These are phyloP conservation scores for Pyrenophora tritici-repentis DNA, from an alignment of 2,329 filamentous ascomycete species.

Conservation along the genomic window DNA sequence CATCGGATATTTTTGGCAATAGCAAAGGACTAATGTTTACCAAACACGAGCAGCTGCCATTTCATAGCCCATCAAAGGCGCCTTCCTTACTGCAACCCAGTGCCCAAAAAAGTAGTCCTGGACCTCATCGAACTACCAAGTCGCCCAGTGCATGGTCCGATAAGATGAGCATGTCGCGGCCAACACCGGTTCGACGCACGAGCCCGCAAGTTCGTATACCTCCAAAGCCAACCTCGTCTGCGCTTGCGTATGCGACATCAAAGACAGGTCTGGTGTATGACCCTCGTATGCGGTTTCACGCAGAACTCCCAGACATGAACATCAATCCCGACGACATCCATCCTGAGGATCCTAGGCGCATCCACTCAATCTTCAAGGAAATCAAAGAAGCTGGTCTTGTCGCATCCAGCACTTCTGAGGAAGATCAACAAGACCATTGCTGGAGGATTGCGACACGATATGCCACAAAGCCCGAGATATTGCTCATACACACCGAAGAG, in stretches of 20 bases:
- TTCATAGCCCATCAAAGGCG: constrained; percentile 28
- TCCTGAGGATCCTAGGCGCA: constrained; percentile 90
- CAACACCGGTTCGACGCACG: constrained; percentile 17
- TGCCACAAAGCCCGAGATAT: constrained; percentile 80
- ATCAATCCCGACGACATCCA: constrained; percentile 71
- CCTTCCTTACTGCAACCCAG: constrained; percentile 13
- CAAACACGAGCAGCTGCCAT: constrained; percentile 35
- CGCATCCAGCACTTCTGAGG: constrained; percentile 60
- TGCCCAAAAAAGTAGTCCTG: constrained; percentile 6
- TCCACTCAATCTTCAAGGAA: constrained; percentile 89
- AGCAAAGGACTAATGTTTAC: constrained; percentile 18
- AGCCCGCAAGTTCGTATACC: constrained; percentile 38
- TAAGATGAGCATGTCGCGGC: constrained; percentile 28
- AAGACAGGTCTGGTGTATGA: constrained; percentile 70
- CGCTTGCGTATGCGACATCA: constrained; percentile 37
- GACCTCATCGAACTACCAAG: constrained; percentile 9
- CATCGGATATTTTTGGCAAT: constrained; percentile 33
- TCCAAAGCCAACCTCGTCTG: constrained; percentile 43
- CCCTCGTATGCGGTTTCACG: constrained; percentile 92
- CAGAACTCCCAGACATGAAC: constrained; percentile 63
- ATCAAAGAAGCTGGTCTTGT: constrained; percentile 83
- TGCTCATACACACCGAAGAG: constrained; percentile 73
- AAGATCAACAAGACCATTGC: constrained; percentile 58
- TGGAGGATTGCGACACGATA: constrained; percentile 75
- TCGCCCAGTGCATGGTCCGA: constrained; percentile 26